Percentiles rank a stretch among this genome's conserved stretches.
phyloP scores from a whole-genome alignment of 305 asterid genomes.

The Fraxinus latifolia region DNA sequence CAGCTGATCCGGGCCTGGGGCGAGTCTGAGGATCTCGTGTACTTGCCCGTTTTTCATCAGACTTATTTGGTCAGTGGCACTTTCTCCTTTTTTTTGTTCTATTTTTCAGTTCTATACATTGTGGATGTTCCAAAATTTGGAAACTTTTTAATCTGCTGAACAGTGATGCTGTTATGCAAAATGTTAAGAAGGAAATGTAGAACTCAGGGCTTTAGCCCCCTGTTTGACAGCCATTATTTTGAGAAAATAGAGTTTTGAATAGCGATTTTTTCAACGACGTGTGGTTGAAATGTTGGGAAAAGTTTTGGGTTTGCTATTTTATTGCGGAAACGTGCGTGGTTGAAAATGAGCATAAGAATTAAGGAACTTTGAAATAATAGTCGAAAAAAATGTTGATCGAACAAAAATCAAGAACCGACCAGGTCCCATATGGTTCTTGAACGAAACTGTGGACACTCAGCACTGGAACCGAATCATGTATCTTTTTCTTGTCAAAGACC shows the following conservation, averaged over 20 bases:
- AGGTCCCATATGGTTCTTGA: background rate
- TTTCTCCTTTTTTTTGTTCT: background rate
- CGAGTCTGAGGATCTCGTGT: slow-evolving; percentile 72
- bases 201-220: background rate
- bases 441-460: background rate
- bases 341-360: too few species aligned
- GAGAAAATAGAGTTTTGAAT: too few species aligned
- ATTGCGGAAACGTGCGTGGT: too few species aligned
- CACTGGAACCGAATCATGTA: background rate
- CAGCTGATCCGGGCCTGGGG: slow-evolving; percentile 94
- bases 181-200: background rate
- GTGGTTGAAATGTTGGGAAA: too few species aligned
- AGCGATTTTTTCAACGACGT: too few species aligned
- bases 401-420: background rate
- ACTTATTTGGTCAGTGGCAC: slow-evolving; percentile 56
- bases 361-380: too few species aligned
- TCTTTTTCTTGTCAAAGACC: background rate
- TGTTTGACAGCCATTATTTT: too few species aligned
- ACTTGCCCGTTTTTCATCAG: slow-evolving; percentile 87
- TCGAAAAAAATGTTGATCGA: background rate
- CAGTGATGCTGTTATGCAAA: background rate
- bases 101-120: background rate
- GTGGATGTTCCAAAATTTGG: background rate
- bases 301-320: too few species aligned
- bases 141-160: background rate